Base-by-base conservation (phyloP, 2,329 filamentous ascomycete species). In the Penicillium occitanis region DNA sequence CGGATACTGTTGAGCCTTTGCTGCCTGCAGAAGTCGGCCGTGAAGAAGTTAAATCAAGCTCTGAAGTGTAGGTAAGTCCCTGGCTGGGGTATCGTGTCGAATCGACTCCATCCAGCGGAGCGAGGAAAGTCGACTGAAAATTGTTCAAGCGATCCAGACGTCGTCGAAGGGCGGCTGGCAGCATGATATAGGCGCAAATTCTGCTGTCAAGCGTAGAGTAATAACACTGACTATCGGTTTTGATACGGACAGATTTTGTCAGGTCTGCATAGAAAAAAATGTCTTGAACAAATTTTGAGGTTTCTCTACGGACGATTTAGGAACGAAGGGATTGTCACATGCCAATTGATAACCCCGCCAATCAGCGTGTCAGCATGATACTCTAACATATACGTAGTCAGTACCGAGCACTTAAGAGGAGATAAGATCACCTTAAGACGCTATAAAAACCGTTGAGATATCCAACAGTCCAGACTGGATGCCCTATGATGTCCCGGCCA, bases 131-230 rank as follows among this genome's bases (percentile, higher is more conserved):
- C 53, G 64, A 69, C 48, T 69, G 68, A 14, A 69, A 70, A 13
- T 66, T 67, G 62, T 72, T 72, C 5, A 75, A 61, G 42, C 70
- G 69, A 22, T 71, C 69, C 10, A 76, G 67, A 17, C 71, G 74
- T 50, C 72, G 72, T 60, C 73, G 71, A 46, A 76, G 70, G 2
- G 71, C 72, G 22, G 71, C 73, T 35, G 73, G 73, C 17, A 76
- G 51, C 66, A 68, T 68, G 19, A 30, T 61, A 33, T 30, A 35
- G 17, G 28, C 51, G n/a, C 11, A 57, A 22, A 6, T 14, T 55
- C 8, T 35, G 25, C 11, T 46, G 6, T 13, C 17, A 50, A 22
- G 22, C 17, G 51, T 37, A 57, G n/a, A 57, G n/a, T 19, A 61
- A 40, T 57, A 14, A 17, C n/a, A 60, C 13, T 17, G 13, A 17